These are phyloP conservation scores for Fusarium domesticum DNA, from an alignment of 2,329 filamentous ascomycete species.

Conservation along the genomic window DNA sequence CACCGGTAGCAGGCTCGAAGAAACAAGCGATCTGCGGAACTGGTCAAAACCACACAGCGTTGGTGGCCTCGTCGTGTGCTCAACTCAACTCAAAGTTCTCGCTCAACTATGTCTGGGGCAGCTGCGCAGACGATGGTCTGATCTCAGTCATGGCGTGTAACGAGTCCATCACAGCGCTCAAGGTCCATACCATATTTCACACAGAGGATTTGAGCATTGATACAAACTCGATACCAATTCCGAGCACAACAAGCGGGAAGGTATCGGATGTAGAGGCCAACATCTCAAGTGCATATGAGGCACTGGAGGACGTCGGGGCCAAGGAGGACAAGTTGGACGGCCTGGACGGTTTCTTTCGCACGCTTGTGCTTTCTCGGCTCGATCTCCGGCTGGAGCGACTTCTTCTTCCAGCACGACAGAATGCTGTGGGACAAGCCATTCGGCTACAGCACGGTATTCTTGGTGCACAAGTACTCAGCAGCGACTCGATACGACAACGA, in stretches of 20 bases:
- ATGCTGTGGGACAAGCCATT: slow-evolving; percentile 24
- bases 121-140: slow-evolving; percentile 17
- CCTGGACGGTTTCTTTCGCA: slow-evolving; percentile 28
- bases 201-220: slow-evolving; percentile 25
- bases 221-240: slow-evolving; percentile 21
- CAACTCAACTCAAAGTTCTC: slow-evolving; percentile 16
- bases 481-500: slow-evolving; percentile 13
- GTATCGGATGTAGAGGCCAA: slow-evolving; percentile 16
- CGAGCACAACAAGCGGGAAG: slow-evolving; percentile 8
- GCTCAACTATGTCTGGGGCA: slow-evolving; percentile 29
- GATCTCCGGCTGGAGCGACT: slow-evolving; percentile 23
- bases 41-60: slow-evolving; percentile 15
- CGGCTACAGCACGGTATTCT: slow-evolving; percentile 25
- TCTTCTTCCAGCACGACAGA: slow-evolving; percentile 17
- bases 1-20: slow-evolving; percentile 13
- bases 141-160: slow-evolving; percentile 27
- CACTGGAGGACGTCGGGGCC: slow-evolving; percentile 14
- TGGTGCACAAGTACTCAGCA: slow-evolving; percentile 27
- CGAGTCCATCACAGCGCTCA: slow-evolving; percentile 20
- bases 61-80: slow-evolving; percentile 24
- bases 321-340: slow-evolving; percentile 20
- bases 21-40: slow-evolving; percentile 18
- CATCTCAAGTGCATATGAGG: slow-evolving; percentile 18
- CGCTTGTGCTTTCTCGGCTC: slow-evolving; percentile 25
- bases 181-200: slow-evolving; percentile 24